A percentile compares a stretch with the other conserved stretches of the same genome.
phyloP scores from a whole-genome alignment of 1,139 yeast species.

The Debaryomycetaceae sp. region DNA sequence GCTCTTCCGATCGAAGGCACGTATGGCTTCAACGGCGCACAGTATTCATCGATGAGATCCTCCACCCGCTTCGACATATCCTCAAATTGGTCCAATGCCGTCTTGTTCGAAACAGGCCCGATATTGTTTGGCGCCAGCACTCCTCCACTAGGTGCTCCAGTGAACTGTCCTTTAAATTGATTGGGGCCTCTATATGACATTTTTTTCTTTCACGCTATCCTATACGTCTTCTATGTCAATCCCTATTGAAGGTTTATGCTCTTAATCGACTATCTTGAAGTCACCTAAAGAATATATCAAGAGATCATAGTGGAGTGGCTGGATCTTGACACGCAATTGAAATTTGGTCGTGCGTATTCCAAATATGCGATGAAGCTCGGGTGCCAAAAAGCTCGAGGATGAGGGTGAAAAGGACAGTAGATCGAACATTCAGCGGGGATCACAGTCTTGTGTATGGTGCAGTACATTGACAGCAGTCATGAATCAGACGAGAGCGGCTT shows the following conservation, averaged over 20 bases:
- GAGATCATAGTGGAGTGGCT: constrained; percentile 3
- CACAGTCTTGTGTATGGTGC: too few species aligned
- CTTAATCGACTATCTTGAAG: neutral
- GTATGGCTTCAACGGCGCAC: constrained; percentile 60
- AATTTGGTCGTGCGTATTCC: constrained; percentile 7
- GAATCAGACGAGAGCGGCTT: too few species aligned
- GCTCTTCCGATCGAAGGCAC: constrained; percentile 87
- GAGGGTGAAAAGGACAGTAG: too few species aligned
- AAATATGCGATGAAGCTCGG: neutral
- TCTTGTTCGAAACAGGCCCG: constrained; percentile 23
- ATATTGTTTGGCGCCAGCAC: constrained; percentile 16
- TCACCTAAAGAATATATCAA: neutral
- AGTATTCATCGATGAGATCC: constrained; percentile 42
- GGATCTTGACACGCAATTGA: constrained; percentile 6
- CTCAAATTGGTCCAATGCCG: constrained; percentile 43
- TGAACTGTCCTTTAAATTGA: constrained; percentile 31
- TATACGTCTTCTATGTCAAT: too few species aligned
- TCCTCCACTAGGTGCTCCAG: constrained; percentile 11
- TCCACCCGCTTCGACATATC: constrained; percentile 43
- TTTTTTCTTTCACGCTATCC: neutral
- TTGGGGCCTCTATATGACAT: constrained; percentile 37
- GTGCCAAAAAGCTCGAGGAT: neutral
- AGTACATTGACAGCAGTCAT: too few species aligned
- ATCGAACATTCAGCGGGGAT: too few species aligned
- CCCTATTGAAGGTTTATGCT: too few species aligned